Evolutionary conservation across 805 yeast genomes (phyloP).

Genomic region (Kregervanrija fluxuum): DNA sequence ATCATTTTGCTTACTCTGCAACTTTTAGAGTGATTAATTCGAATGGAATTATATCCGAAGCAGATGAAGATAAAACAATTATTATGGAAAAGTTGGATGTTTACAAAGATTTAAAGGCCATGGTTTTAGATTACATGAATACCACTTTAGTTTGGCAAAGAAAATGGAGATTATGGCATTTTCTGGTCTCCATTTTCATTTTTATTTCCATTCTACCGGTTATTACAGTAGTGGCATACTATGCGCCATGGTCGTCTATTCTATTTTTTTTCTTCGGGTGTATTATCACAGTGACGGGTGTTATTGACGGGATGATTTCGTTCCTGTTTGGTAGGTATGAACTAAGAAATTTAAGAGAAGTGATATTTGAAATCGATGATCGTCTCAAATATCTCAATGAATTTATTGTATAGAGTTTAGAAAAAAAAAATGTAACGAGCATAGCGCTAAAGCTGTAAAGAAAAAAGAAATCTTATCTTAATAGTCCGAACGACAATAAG

Average conservation of each 20-base stretch:
- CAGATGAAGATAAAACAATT: background rate
- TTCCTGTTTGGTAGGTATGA: slow-evolving; percentile 77
- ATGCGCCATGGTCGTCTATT: slow-evolving; percentile 58
- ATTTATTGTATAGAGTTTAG: too few species aligned
- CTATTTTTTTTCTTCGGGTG: slow-evolving; percentile 52
- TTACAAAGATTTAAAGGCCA: slow-evolving; percentile 42
- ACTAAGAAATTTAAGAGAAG: slow-evolving; percentile 67
- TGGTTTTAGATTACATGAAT: slow-evolving; percentile 39
- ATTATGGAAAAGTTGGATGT: slow-evolving; percentile 21
- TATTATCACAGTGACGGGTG: slow-evolving; percentile 56
- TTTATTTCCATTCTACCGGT: slow-evolving; percentile 48
- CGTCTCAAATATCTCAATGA: slow-evolving; percentile 8
- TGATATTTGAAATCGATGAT: slow-evolving; percentile 54
- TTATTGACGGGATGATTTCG: slow-evolving; percentile 71
- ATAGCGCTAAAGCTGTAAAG: too few species aligned
- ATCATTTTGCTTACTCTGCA: slow-evolving; percentile 79
- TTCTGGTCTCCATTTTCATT: slow-evolving; percentile 44
- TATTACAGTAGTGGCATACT: slow-evolving; percentile 49
- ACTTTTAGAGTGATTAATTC: slow-evolving; percentile 23
- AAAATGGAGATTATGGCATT: slow-evolving; percentile 59
- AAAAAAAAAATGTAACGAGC: too few species aligned
- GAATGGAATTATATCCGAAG: background rate
- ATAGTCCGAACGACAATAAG: too few species aligned
- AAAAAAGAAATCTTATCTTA: too few species aligned
- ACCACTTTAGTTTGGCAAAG: slow-evolving; percentile 54